Percentiles rank a stretch among this genome's conserved stretches.
These are phyloP conservation scores for Chrysopogon serrulatus DNA, from an alignment of 176 grass and related monocot genomes.

Conservation along the genomic window DNA sequence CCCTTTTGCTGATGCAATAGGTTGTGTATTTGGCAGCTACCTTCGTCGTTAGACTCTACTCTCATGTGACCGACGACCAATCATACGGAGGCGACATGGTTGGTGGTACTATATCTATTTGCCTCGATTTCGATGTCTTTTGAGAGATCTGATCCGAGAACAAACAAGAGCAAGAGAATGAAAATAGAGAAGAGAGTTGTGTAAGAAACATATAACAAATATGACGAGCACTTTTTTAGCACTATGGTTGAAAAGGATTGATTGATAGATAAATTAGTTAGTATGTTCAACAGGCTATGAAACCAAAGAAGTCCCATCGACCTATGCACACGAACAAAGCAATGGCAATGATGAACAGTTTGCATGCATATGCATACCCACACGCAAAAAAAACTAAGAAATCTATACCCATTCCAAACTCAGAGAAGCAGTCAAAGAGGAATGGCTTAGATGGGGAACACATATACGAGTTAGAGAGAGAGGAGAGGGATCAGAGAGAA, in stretches of 20 bases:
- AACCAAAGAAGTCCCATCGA: no score
- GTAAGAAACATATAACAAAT: not conserved
- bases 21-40: not conserved
- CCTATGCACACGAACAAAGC: constrained; percentile 32
- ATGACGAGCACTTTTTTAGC: not conserved
- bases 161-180: constrained; percentile 2
- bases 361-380: constrained; percentile 12
- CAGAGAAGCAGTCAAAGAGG: constrained; percentile 7
- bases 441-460: not conserved
- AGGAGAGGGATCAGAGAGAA: constrained; percentile 1
- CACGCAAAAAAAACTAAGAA: not conserved
- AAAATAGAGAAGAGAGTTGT: not conserved
- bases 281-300: not conserved
- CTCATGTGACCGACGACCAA: constrained; percentile 11
- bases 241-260: not conserved
- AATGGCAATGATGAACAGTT: constrained; percentile 21
- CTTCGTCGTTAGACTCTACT: not conserved
- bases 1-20: not conserved
- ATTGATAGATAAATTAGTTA: not conserved
- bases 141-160: constrained; percentile 8
- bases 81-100: constrained; percentile 19
- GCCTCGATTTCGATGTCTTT: constrained; percentile 8
- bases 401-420: constrained; percentile 2
- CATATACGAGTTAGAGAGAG: no score
- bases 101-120: not conserved